A percentile compares a stretch with the other conserved stretches of the same genome.
phyloP scores from a whole-genome alignment of 225 moss, liverwort and hornwort species.

The Polytrichum formosum region DNA sequence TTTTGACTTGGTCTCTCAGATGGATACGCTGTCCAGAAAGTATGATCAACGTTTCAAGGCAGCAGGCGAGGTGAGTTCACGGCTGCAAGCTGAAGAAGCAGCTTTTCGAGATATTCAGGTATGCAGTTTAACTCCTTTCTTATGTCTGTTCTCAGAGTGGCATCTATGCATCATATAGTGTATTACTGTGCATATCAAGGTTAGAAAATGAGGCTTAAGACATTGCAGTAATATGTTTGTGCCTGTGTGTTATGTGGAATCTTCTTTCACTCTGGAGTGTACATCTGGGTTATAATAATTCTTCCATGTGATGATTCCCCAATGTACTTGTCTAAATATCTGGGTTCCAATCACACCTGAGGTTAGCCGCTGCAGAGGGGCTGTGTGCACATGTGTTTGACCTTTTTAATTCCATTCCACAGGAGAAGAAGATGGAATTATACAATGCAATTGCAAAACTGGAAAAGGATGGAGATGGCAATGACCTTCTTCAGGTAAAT shows the following conservation, averaged over 20 bases:
- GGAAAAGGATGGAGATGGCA: slow-evolving; percentile 76
- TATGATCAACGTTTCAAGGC: slow-evolving; percentile 79
- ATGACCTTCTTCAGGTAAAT: slow-evolving; percentile 69
- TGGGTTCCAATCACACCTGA: too few relatives aligned
- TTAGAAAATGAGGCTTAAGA: too few relatives aligned
- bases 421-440: slow-evolving; percentile 89
- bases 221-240: too few relatives aligned
- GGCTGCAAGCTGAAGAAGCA: slow-evolving; percentile 69
- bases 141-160: too few relatives aligned
- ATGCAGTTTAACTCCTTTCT: background rate
- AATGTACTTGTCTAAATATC: too few relatives aligned
- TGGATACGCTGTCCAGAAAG: slow-evolving; percentile 65
- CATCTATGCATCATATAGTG: too few relatives aligned
- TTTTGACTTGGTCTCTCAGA: slow-evolving; percentile 31
- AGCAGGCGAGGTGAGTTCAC: slow-evolving; percentile 68
- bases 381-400: background rate
- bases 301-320: too few relatives aligned
- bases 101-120: slow-evolving; percentile 79
- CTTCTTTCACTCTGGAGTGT: too few relatives aligned
- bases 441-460: slow-evolving; percentile 84
- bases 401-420: slow-evolving; percentile 5
- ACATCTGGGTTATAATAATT: too few relatives aligned
- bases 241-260: too few relatives aligned
- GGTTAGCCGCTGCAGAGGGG: too few relatives aligned
- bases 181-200: too few relatives aligned